Evolutionary conservation across 2,329 filamentous ascomycete genomes (phyloP).

Genomic region (Xylariaceae sp.): DNA sequence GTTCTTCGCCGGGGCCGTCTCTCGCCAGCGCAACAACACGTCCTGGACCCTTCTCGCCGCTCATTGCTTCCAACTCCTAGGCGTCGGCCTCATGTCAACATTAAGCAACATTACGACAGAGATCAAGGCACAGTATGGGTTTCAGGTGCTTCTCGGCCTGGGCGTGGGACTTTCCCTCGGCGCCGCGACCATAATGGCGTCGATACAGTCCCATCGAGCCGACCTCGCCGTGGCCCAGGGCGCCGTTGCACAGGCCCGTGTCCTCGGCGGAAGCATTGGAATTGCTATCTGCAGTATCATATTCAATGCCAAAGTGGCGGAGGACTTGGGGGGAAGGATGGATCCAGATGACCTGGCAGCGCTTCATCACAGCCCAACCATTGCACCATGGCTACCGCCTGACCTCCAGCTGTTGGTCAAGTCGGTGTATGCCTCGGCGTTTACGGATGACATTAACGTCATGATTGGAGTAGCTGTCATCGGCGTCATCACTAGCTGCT

Average conservation of each 20-base stretch:
- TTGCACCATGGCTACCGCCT: constrained; percentile 43
- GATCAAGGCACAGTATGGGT: constrained; percentile 56
- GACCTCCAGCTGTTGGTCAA: constrained; percentile 45
- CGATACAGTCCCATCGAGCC: constrained; percentile 54
- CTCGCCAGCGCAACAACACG: constrained; percentile 60
- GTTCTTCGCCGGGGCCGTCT: constrained; percentile 59
- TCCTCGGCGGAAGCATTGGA: constrained; percentile 65
- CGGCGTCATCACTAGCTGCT: constrained; percentile 52
- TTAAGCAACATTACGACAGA: constrained; percentile 43
- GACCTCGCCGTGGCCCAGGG: constrained; percentile 65
- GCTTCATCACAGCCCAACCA: constrained; percentile 52
- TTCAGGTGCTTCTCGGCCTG: constrained; percentile 61
- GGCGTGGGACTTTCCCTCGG: constrained; percentile 65
- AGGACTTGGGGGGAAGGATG: constrained; percentile 45
- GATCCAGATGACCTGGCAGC: constrained; percentile 46
- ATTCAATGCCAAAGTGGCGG: constrained; percentile 54
- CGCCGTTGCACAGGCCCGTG: constrained; percentile 63
- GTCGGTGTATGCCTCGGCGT: constrained; percentile 52
- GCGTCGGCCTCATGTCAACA: constrained; percentile 57
- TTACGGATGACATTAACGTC: constrained; percentile 52
- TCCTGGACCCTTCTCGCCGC: constrained; percentile 57
- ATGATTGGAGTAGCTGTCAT: constrained; percentile 52
- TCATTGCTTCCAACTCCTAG: constrained; percentile 58
- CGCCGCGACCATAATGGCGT: constrained; percentile 62
- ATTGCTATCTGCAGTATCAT: constrained; percentile 65